A percentile compares a stretch with the other conserved stretches of the same genome.
Evolutionary conservation across 805 yeast species (phyloP).

Genomic region (Torulaspora franciscae): DNA sequence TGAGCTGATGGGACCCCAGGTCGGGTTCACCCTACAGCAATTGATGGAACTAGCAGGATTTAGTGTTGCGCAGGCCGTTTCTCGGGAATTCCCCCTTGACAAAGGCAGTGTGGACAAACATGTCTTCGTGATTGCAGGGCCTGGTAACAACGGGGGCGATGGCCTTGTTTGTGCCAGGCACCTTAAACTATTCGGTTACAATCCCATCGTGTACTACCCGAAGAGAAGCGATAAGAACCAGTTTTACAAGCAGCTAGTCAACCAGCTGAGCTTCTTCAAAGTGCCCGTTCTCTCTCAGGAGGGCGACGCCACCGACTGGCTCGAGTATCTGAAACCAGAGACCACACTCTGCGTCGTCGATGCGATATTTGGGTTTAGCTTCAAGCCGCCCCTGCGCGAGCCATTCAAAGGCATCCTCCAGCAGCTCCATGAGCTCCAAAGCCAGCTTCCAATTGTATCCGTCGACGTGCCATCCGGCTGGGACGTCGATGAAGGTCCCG

Average conservation of each 20-base stretch:
- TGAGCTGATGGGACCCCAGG: conserved; percentile 81
- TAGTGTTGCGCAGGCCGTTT: conserved; percentile 85
- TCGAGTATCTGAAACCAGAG: conserved; percentile 27
- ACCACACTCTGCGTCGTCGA: conserved; percentile 58
- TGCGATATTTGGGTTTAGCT: conserved; percentile 89
- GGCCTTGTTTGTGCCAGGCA: conserved; percentile 96
- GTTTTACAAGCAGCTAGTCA: conserved; percentile 54
- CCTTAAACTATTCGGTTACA: conserved; percentile 69
- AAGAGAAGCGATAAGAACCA: conserved; percentile 51
- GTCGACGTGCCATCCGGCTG: conserved; percentile 96
- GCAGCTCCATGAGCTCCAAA: conserved; percentile 36
- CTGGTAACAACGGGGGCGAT: conserved; percentile 96
- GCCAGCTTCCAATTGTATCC: conserved; percentile 56
- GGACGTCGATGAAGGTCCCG: conserved; percentile 90
- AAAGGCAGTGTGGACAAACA: conserved; percentile 36
- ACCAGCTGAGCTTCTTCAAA: conserved; percentile 63
- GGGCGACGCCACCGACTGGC: conserved; percentile 27
- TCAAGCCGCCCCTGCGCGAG: conserved; percentile 77
- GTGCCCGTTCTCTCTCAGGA: conserved; percentile 50
- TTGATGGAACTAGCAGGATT: conserved; percentile 94
- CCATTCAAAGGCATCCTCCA: conserved; percentile 57
- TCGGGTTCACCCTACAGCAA: conserved; percentile 33
- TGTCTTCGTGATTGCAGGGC: conserved; percentile 79
- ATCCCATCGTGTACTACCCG: conserved; percentile 77
- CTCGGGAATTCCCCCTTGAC: conserved; percentile 52